Conservation (phyloP, 1,284 basidiomycete species). For the Wolfiporia cocos region DNA sequence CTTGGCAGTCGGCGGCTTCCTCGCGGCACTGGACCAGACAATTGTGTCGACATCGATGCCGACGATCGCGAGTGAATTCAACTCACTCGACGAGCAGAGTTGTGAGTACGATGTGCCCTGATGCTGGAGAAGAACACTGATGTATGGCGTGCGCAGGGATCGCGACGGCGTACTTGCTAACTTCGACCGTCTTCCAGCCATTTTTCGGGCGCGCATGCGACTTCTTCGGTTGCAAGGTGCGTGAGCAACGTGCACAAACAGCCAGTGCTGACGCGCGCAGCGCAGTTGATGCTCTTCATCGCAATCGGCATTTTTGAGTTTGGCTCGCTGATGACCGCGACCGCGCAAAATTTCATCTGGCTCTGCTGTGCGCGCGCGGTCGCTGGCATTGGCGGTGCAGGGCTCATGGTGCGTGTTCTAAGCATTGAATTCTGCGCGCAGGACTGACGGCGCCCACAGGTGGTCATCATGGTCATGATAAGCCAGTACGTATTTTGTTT, state of each 20-base stretch:
- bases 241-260: not conserved
- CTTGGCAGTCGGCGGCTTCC: conserved; percentile 8
- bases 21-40: conserved; percentile 10
- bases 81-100: conserved; percentile 8
- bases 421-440: not conserved
- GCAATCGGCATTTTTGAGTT: conserved; percentile 9
- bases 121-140: too few relatives aligned
- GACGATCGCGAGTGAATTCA: conserved; percentile 8
- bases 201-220: conserved; percentile 11
- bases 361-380: conserved; percentile 9
- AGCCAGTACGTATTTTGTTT: conserved; percentile 3
- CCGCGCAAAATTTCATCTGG: conserved; percentile 10
- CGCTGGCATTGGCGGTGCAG: conserved; percentile 10
- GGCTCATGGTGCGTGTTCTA: conserved; percentile 4
- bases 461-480: conserved; percentile 11
- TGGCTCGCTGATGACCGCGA: conserved; percentile 8
- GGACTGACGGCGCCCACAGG: not conserved
- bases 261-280: not conserved
- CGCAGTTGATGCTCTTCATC: conserved; percentile 6
- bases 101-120: conserved; percentile 1
- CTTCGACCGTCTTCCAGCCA: conserved; percentile 12
- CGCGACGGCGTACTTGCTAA: conserved; percentile 9
- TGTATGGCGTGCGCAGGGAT: too few relatives aligned
- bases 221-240: conserved; percentile 6
- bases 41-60: conserved; percentile 11